phyloP scores from a whole-genome alignment of 805 yeast species.

The Candida glaebosa region DNA sequence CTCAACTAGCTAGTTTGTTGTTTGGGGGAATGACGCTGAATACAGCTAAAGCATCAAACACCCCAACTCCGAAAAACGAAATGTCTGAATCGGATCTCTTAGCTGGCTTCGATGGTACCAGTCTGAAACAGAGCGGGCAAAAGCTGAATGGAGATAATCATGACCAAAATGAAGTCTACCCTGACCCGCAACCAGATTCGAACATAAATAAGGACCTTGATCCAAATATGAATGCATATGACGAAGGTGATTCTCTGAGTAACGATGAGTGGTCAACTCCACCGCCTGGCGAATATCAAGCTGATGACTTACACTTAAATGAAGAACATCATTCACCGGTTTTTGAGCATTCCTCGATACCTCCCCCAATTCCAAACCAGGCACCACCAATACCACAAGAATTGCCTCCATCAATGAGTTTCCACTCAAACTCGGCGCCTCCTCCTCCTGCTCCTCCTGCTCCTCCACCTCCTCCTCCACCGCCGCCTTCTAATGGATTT shows the following conservation, averaged over 20 bases:
- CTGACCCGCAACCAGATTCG: neutral
- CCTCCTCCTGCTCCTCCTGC: constrained; percentile 22
- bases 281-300: constrained; percentile 2
- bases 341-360: neutral
- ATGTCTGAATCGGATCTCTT: constrained; percentile 3
- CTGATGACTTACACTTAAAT: neutral
- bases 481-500: constrained; percentile 10
- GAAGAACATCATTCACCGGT: neutral
- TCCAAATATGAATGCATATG: constrained; percentile 13
- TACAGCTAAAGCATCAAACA: constrained; percentile 15
- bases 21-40: constrained; percentile 50
- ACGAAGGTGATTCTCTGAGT: constrained; percentile 8
- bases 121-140: too few relatives aligned
- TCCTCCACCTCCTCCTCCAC: constrained; percentile 18
- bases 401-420: constrained; percentile 9
- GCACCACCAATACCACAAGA: constrained; percentile 8
- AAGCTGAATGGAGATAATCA: neutral
- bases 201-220: constrained; percentile 6
- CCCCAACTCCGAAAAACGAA: constrained; percentile 11
- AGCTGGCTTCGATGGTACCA: neutral
- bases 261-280: constrained; percentile 9
- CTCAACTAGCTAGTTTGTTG: constrained; percentile 51
- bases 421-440: constrained; percentile 9
- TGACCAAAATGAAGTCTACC: neutral
- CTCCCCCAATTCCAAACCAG: constrained; percentile 5